These are phyloP conservation scores for Saccharata proteae DNA, from an alignment of 2,329 filamentous ascomycete species.

Conservation along the genomic window DNA sequence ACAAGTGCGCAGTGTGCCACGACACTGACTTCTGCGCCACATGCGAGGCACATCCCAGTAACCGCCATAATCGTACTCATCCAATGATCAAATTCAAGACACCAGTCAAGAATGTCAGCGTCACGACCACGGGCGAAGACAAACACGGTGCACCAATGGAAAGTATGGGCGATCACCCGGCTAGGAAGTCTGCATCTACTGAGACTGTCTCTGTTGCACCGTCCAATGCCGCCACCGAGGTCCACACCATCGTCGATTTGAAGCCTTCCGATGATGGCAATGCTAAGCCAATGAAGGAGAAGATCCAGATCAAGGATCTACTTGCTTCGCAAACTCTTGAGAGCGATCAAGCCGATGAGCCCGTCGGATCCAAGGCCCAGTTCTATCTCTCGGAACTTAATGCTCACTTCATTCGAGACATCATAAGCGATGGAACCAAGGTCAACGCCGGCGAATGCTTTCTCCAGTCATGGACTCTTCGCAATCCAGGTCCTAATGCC, in stretches of 20 bases:
- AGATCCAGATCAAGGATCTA: constrained; percentile 28
- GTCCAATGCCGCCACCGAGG: constrained; percentile 43
- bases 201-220: constrained; percentile 34
- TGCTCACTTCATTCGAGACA: constrained; percentile 65
- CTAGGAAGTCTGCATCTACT: constrained; percentile 36
- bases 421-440: constrained; percentile 63
- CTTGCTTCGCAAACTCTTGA: constrained; percentile 23
- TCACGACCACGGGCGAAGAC: constrained; percentile 74
- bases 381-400: constrained; percentile 30
- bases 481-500: constrained; percentile 63
- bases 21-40: constrained; percentile 91
- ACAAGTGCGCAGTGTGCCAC: constrained; percentile 94
- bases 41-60: constrained; percentile 79
- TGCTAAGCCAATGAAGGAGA: constrained; percentile 26
- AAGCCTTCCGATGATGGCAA: constrained; percentile 43
- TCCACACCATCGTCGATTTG: constrained; percentile 50
- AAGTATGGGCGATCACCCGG: constrained; percentile 57
- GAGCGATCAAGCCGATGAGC: constrained; percentile 13
- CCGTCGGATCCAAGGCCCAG: constrained; percentile 5
- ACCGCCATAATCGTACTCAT: constrained; percentile 88
- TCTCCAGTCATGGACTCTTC: constrained; percentile 81
- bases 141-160: constrained; percentile 51
- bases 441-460: constrained; percentile 63
- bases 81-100: constrained; percentile 96
- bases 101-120: constrained; percentile 73